A percentile compares a stretch with the other conserved stretches of the same genome.
These are phyloP conservation scores for Themeda triandra DNA, from an alignment of 176 grass and related monocot species.

Conservation along the genomic window DNA sequence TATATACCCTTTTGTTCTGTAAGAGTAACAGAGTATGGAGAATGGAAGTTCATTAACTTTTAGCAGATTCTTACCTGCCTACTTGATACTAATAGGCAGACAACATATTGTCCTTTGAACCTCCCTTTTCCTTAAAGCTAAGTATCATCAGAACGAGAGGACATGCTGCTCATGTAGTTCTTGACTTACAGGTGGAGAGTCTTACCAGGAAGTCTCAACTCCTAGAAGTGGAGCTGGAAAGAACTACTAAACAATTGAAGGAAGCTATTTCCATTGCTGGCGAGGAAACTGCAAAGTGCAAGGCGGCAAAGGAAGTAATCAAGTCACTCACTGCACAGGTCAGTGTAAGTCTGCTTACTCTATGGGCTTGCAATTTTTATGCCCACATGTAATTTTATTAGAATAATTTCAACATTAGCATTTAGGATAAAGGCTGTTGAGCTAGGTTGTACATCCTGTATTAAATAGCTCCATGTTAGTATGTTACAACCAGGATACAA, in stretches of 20 bases:
- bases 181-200: constrained; percentile 66
- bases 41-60: constrained; percentile 7
- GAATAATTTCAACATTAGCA: constrained; percentile 1
- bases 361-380: neutral
- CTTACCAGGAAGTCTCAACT: constrained; percentile 75
- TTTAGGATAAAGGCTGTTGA: neutral
- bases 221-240: constrained; percentile 83
- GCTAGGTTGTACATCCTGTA: neutral
- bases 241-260: constrained; percentile 84
- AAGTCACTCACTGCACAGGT: constrained; percentile 88
- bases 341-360: constrained; percentile 53
- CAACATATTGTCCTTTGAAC: neutral
- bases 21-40: constrained; percentile 12
- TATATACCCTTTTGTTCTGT: constrained; percentile 3
- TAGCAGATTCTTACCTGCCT: neutral
- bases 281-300: constrained; percentile 92
- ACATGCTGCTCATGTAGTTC: constrained; percentile 18
- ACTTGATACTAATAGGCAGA: constrained; percentile 23
- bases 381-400: neutral
- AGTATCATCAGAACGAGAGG: neutral
- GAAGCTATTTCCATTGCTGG: constrained; percentile 80
- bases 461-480: neutral
- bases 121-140: neutral
- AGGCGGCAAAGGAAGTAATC: constrained; percentile 95
- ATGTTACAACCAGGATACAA: neutral